phyloP scores from a whole-genome alignment of 352 stramenopile species.

The Globisporangium abappressorium region DNA sequence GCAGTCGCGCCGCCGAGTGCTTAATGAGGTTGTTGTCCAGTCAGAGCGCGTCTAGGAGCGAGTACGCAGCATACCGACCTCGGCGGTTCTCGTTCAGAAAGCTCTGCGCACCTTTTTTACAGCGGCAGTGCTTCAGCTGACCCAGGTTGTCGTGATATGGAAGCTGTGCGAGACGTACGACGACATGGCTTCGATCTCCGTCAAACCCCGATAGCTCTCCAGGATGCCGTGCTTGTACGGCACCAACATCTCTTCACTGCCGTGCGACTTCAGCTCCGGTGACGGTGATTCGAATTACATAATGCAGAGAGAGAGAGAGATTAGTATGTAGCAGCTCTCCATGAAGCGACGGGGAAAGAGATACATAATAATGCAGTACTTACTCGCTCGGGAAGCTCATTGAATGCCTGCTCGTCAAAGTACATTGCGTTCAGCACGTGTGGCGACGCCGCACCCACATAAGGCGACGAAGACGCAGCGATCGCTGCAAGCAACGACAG shows the following conservation, averaged over 20 bases:
- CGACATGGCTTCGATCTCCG: slow-evolving; percentile 89
- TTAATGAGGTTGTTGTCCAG: too few relatives aligned
- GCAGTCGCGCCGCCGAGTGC: too few relatives aligned
- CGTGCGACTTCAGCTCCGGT: slow-evolving; percentile 68
- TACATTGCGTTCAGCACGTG: too few relatives aligned
- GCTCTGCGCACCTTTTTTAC: too few relatives aligned
- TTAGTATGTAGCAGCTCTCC: too few relatives aligned
- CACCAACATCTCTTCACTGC: slow-evolving; percentile 92
- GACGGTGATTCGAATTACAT: slow-evolving; percentile 27
- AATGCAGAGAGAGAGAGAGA: too few relatives aligned
- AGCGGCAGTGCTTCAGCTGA: slow-evolving; percentile 42
- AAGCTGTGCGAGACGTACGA: slow-evolving; percentile 93
- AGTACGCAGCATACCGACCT: too few relatives aligned
- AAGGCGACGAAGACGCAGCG: too few relatives aligned
- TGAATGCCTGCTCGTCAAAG: slow-evolving; percentile 34
- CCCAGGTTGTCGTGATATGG: slow-evolving; percentile 78
- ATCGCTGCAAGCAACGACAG: too few relatives aligned
- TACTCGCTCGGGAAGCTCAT: slow-evolving; percentile 51
- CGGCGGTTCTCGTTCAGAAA: too few relatives aligned
- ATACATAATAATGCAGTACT: slow-evolving; percentile 11
- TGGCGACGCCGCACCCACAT: too few relatives aligned
- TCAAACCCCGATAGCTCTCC: slow-evolving; percentile 83
- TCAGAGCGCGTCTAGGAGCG: too few relatives aligned
- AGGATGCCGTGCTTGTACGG: slow-evolving; percentile 90
- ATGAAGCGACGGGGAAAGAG: background rate